A percentile compares a stretch with the other conserved stretches of the same genome.
These are phyloP conservation scores for Cucumis melo DNA, from an alignment of 306 rosid genomes.

Conservation along the genomic window DNA sequence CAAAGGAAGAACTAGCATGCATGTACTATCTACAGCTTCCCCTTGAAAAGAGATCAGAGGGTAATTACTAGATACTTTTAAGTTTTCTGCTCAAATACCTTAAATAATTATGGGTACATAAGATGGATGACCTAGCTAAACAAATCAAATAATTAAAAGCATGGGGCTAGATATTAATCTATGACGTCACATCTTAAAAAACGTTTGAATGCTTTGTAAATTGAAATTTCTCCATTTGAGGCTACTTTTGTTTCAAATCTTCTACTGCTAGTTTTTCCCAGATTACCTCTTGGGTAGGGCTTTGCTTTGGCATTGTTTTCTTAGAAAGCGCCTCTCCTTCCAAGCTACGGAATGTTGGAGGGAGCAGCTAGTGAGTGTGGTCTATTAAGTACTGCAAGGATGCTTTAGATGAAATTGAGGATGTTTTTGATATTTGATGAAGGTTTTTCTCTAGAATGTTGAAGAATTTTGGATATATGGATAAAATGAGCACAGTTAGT, in stretches of 20 bases:
- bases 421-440: not conserved
- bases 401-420: not conserved
- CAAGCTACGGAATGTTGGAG: not conserved
- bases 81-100: not conserved
- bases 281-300: not conserved
- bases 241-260: not conserved
- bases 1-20: conserved; percentile 76
- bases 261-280: not conserved
- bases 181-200: not conserved
- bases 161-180: not conserved
- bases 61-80: conserved; percentile 24
- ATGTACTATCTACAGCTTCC: conserved; percentile 65
- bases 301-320: not conserved
- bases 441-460: not conserved
- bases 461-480: not conserved
- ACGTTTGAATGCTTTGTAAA: not conserved
- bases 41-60: conserved; percentile 59
- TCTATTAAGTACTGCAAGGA: not conserved
- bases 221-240: not conserved
- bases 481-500: not conserved
- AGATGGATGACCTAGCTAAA: not conserved
- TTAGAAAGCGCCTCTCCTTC: not conserved
- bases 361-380: not conserved
- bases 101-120: not conserved
- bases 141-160: not conserved